Evolutionary conservation across 805 yeast species (phyloP), one percentile per base, ranked within the genome.

Genomic region (Priceomyces carsonii): DNA sequence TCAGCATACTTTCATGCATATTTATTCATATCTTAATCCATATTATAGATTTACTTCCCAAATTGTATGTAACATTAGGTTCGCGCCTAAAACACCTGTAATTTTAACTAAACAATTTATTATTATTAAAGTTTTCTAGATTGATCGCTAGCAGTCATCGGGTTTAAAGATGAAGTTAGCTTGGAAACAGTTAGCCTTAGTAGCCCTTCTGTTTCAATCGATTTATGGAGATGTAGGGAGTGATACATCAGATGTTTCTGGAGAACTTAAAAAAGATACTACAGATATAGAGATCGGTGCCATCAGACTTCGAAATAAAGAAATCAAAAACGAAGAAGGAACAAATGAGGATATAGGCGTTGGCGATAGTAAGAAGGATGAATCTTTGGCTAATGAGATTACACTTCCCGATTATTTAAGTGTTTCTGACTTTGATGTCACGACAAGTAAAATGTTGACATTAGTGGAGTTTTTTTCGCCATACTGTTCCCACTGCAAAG

Each of bases 381-480:
- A n/a, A 41, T 26, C 5, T 15, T 31, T 4, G 36, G 2, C 5
- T 25, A 28, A 32, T 16, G 49, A 41, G 3, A 42, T 47, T 3
- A 33, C 38, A 16, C 42, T 75, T 10, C 93, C 93, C 0, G 69
- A 61, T 3, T 67, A 71, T 1, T 56, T 87, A 29, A 77, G 71
- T 0, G 45, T 55, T 3, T 70, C 61, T 1, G 69, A 64, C 14
- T 87, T 85, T 51, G 79, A 77, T 35, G 40, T 56, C 8, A 61
- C 64, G 23, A 52, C 78, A n/a, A 53, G 66, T 13, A 60, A 69
- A 7, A 83, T 83, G 3, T 61, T 80, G 14, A 82, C 89, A 50
- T 71, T 91, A 51, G 81, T 91, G 21, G 96, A 91, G 61, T 90
- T 88, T 61, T 93, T 63, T 55, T 87, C 96, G 20, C 99, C 99